phyloP scores from a whole-genome alignment of 176 grass and related monocot species.

The Tillandsia fasciculata region DNA sequence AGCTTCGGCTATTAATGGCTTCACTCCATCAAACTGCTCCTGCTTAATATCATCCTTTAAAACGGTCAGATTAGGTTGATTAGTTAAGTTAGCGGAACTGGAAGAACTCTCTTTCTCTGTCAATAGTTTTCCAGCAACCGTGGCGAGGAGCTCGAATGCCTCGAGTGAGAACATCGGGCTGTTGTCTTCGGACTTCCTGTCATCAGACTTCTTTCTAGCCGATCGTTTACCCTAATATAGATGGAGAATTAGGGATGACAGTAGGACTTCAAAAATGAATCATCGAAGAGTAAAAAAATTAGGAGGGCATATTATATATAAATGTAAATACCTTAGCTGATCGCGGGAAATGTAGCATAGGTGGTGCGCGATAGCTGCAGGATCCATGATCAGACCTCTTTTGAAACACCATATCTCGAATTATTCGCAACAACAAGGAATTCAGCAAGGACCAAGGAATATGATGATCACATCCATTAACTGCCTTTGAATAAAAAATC shows the following conservation, averaged over 20 bases:
- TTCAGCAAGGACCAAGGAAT: constrained; percentile 26
- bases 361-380: constrained; percentile 36
- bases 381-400: constrained; percentile 56
- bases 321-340: constrained; percentile 57
- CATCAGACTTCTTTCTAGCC: constrained; percentile 58
- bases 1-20: constrained; percentile 52
- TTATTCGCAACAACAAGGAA: constrained; percentile 10
- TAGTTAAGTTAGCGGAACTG: not conserved
- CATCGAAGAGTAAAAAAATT: not conserved
- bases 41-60: constrained; percentile 44
- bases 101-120: constrained; percentile 54
- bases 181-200: constrained; percentile 48
- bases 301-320: constrained; percentile 5
- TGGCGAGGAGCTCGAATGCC: constrained; percentile 86
- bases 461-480: constrained; percentile 3
- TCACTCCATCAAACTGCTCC: constrained; percentile 40
- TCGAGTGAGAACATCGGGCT: constrained; percentile 24
- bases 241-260: constrained; percentile 8
- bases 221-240: constrained; percentile 82
- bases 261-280: not conserved
- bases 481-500: not conserved
- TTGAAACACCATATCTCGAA: constrained; percentile 66
- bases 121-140: constrained; percentile 76
- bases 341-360: constrained; percentile 59
- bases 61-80: not conserved